Evolutionary conservation across 75 land plant genomes (phyloP), one percentile per base, ranked within the genome.

Genomic region (Chamaecyparis obtusa): DNA sequence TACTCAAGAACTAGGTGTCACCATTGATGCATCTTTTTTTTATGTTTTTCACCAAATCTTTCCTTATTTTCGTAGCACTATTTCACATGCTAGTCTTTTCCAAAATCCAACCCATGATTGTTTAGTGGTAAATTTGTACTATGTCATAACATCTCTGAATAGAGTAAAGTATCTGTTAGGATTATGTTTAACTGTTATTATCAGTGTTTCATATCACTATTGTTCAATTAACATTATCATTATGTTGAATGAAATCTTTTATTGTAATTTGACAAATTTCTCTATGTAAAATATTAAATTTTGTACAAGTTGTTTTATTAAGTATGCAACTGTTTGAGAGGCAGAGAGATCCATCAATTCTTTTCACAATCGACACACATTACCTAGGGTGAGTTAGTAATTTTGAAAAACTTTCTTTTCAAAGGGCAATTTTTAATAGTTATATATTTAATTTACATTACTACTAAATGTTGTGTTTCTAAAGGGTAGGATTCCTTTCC

Each of bases 311-410:
- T 91, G 92, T 88, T 91, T 91, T 81, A 77, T 91, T 64, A 91
- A 91, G 80, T 91, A 91, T 79, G 75, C 84, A 46, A 79, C 91
- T 60, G 60, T 69, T 43, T 83, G 75, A 46, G 92, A 91, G 78
- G 92, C 91, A 36, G 92, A 91, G 86, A 87, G 92, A 80, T 89
- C 91, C 33, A 91, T 91, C 44, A 81, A 83, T 84, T 88, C 90
- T 49, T 64, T 91, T 17, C 76, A 91, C 69, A 91, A 89, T 75
- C 91, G 90, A 35, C 88, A 80, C 51, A 91, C 91, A 32, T 86
- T 91, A 64, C 92, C 91, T 19, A 91, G 92, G 87, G 92, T 91
- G 90, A 80, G 69, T 24, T 64, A 24, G n/a, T 7, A 27, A 64
- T 6, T 64, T 64, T 64, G 69, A 64, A 64, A 24, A 89, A 19